Evolutionary conservation across 805 yeast species (phyloP).

Genomic region (Wickerhamomyces canadensis): DNA sequence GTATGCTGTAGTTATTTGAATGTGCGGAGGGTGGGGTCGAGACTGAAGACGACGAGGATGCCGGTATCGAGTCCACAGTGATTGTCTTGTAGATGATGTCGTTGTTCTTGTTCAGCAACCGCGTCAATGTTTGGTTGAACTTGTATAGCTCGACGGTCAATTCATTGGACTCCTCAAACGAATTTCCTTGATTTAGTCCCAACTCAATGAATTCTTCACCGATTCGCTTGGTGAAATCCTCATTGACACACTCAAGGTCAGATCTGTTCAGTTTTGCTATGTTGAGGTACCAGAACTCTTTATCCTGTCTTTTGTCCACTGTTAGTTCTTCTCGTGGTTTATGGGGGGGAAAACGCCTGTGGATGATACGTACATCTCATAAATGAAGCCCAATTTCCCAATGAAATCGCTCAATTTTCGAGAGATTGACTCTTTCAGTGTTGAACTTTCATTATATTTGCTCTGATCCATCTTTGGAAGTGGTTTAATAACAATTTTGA

Average conservation of each 20-base stretch:
- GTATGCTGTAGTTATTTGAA: background rate
- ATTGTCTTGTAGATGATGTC: no score
- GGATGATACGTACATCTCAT: constrained; percentile 9
- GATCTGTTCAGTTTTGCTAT: constrained; percentile 12
- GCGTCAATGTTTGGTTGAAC: constrained; percentile 22
- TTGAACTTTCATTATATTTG: background rate
- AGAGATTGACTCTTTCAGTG: background rate
- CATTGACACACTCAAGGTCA: constrained; percentile 21
- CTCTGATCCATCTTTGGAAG: background rate
- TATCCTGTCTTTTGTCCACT: constrained; percentile 12
- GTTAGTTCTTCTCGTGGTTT: no score
- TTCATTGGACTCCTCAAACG: constrained; percentile 4
- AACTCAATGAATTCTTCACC: constrained; percentile 7
- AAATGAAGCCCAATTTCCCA: constrained; percentile 5
- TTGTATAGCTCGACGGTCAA: constrained; percentile 18
- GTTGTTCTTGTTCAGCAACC: constrained; percentile 11
- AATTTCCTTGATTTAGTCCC: constrained; percentile 6
- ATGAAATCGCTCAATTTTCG: background rate
- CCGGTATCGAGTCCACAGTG: background rate
- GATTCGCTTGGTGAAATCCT: constrained; percentile 14
- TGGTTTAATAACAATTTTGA: background rate
- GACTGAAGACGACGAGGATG: background rate
- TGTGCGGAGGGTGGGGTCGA: background rate
- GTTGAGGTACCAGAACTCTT: constrained; percentile 20
- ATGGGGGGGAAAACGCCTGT: background rate